Percentiles rank a stretch among this genome's conserved stretches.
Conservation (phyloP, 352 stramenopile genomes). For the Phytophthora hibernalis region DNA sequence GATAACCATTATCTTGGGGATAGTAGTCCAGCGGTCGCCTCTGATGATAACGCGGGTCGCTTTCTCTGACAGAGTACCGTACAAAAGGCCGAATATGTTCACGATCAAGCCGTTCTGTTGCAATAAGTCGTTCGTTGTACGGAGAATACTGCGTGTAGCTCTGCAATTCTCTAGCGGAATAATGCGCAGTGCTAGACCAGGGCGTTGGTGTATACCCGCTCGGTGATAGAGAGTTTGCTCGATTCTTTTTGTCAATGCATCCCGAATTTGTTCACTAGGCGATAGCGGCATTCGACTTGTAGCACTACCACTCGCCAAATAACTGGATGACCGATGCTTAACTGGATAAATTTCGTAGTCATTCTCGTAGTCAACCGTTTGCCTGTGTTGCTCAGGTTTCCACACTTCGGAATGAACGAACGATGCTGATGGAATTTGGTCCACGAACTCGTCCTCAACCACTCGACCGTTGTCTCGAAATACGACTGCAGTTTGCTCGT, state of each 20-base stretch:
- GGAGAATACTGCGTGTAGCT: constrained; percentile 25
- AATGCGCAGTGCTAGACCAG: constrained; percentile 19
- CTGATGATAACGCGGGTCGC: constrained; percentile 14
- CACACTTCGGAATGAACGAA: constrained; percentile 27
- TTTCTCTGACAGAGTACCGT: constrained; percentile 15
- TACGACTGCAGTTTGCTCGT: constrained; percentile 14
- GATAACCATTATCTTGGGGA: constrained; percentile 14
- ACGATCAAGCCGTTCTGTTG: constrained; percentile 50
- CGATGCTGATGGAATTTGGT: constrained; percentile 22
- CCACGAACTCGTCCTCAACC: constrained; percentile 25
- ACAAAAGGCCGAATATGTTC: constrained; percentile 28
- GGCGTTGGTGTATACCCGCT: constrained; percentile 7
- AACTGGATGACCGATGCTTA: constrained; percentile 24
- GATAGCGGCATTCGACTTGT: constrained; percentile 46
- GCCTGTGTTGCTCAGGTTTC: constrained; percentile 1
- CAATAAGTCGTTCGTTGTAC: constrained; percentile 32
- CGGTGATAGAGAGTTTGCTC: constrained; percentile 30
- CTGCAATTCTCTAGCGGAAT: constrained; percentile 47
- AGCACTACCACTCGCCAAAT: constrained; percentile 14
- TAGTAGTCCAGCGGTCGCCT: constrained; percentile 24
- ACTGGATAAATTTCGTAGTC: constrained; percentile 19
- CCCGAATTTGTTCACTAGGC: constrained; percentile 62
- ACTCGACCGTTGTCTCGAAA: constrained; percentile 26
- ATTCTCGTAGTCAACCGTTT: constrained; percentile 10
- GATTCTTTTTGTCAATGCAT: constrained; percentile 53